Evolutionary conservation across 179 eudicot genomes (phyloP), one percentile per base, ranked within the genome.

Genomic region (Carnegiea gigantea): DNA sequence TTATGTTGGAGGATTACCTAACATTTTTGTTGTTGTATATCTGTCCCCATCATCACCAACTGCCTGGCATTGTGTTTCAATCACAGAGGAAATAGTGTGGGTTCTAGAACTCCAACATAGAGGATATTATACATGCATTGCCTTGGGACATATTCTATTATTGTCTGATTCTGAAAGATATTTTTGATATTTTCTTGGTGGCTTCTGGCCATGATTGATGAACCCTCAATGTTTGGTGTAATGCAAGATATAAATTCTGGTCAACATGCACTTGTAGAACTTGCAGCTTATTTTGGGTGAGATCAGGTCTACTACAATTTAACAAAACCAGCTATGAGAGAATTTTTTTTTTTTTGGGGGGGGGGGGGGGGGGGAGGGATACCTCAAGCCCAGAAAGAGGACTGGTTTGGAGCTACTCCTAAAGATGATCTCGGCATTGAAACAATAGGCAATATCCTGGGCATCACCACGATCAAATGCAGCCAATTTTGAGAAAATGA

Each of bases 1-100:
- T 36, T 5, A 28, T 75, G 3, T 82, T 78, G 79, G 84, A 75
- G 59, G 54, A 20, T 67, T 78, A 79, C 87, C 87, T 78, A 85
- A 82, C 79, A 36, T 78, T 82, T 51, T 72, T 53, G 28, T 68
- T 67, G n/a, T 60, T 51, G 36, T 46, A 18, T 65, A n/a, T 76
- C 67, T 81, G 75, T 81, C 83, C 53, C 76, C 44, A 48, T 70
- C 81, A 51, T 40, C 48, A 5, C 76, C 65, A 40, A 65, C 70
- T 67, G 18, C 53, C 62, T 24, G 38, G 59, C 44, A 9, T 46
- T 38, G 6, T 2, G 51, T 48, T 68, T 51, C 21, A 54, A 54
- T 54, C 60, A n/a, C 67, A 62, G 23, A 62, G 62, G 74, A 81
- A 81, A 65, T 78, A 49, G 30, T 75, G 76, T 76, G 84, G 68